Evolutionary conservation across 2,329 filamentous ascomycete genomes (phyloP).

Genomic region (Scolecobasidium constrictum): DNA sequence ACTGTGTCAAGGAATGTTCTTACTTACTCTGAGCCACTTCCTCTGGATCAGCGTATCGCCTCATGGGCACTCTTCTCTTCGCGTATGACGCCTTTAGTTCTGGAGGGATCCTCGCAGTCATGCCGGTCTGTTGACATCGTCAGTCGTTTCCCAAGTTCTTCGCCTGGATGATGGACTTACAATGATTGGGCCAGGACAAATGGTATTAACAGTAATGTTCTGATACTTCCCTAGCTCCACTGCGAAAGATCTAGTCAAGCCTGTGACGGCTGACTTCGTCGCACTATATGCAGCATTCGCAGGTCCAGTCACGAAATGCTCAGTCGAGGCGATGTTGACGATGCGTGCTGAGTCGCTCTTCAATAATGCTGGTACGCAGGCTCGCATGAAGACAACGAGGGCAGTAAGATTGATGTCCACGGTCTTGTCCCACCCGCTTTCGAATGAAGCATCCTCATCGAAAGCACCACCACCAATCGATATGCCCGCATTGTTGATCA

Average conservation of each 20-base stretch:
- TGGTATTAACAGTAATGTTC: constrained; percentile 4
- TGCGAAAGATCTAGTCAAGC: constrained; percentile 5
- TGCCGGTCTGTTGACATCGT: background rate
- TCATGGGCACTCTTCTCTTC: constrained; percentile 2
- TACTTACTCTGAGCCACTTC: constrained; percentile 7
- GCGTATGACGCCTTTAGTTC: constrained; percentile 5
- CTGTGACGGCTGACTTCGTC: constrained; percentile 2
- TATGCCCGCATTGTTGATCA: constrained; percentile 2
- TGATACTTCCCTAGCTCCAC: constrained; percentile 4
- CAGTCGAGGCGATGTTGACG: constrained; percentile 2
- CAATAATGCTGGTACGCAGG: constrained; percentile 4
- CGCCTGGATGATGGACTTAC: background rate
- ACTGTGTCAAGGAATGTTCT: background rate
- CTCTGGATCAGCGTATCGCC: constrained; percentile 2
- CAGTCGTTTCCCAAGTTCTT: background rate
- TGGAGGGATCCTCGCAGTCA: constrained; percentile 5
- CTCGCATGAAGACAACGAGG: constrained; percentile 4
- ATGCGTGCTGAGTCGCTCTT: constrained; percentile 6
- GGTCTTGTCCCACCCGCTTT: constrained; percentile 3
- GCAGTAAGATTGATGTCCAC: constrained; percentile 3
- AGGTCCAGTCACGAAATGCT: constrained; percentile 4
- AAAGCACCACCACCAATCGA: constrained; percentile 4
- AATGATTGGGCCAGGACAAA: constrained; percentile 4
- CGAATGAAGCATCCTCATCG: constrained; percentile 3
- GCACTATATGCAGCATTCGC: constrained; percentile 7